Percentiles rank a stretch among this genome's conserved stretches.
Conservation (phyloP, 228 moss, liverwort and hornwort species). For the Sphagnum fallax region DNA sequence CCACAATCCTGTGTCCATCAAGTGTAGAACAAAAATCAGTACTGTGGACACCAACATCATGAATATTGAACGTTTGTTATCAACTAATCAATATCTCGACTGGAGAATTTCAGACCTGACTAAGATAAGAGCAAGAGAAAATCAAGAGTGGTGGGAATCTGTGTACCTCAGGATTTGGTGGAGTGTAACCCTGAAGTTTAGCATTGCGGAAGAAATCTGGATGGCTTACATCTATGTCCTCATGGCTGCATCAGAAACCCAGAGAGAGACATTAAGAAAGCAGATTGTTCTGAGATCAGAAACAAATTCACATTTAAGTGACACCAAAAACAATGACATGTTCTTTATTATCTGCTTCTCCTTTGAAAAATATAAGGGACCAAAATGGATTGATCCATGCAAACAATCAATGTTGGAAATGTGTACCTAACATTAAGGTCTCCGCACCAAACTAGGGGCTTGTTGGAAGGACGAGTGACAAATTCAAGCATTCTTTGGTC, state of each 20-base stretch:
- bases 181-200: slow-evolving; percentile 62
- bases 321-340: no score
- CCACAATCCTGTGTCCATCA: slow-evolving; percentile 57
- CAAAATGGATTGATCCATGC: no score
- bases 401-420: background rate
- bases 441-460: slow-evolving; percentile 88
- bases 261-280: background rate
- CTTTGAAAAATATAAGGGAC: no score
- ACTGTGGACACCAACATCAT: no score
- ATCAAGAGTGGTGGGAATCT: background rate
- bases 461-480: slow-evolving; percentile 41
- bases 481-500: slow-evolving; percentile 62
- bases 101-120: background rate
- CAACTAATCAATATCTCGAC: no score
- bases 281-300: no score
- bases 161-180: slow-evolving; percentile 64
- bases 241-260: slow-evolving; percentile 41
- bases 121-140: background rate
- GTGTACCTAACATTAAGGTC: slow-evolving; percentile 82
- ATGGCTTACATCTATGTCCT: slow-evolving; percentile 73
- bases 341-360: no score
- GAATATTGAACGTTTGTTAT: no score
- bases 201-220: slow-evolving; percentile 73
- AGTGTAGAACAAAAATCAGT: background rate
- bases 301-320: no score